Percentiles rank a stretch among this genome's conserved stretches.
Conservation (phyloP, 371 early-diverging fungal species). For the Mucor indicus region DNA sequence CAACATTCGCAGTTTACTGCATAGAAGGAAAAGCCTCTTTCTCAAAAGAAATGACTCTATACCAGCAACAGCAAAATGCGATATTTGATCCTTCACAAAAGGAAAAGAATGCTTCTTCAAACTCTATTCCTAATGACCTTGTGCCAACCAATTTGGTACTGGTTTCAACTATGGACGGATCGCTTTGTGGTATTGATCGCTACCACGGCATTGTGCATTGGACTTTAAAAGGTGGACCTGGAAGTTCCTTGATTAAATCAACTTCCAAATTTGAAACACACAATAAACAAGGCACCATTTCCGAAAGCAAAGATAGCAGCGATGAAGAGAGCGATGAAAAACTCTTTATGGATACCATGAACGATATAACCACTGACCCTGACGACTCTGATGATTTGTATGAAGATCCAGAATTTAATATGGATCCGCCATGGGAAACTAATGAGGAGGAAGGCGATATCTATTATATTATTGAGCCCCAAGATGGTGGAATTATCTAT, state of each 20-base stretch:
- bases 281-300: constrained; percentile 5
- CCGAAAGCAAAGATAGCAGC: too few species aligned
- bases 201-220: constrained; percentile 31
- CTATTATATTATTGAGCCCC: constrained; percentile 79
- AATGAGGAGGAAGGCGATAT: constrained; percentile 36
- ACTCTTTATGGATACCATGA: constrained; percentile 10
- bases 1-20: constrained; percentile 19
- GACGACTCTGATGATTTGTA: background rate
- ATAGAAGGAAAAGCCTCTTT: constrained; percentile 14
- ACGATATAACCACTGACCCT: too few species aligned
- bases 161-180: constrained; percentile 43
- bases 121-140: background rate
- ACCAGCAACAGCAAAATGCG: constrained; percentile 6
- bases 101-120: too few species aligned
- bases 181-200: constrained; percentile 40
- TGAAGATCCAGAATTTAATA: constrained; percentile 8
- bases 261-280: constrained; percentile 19
- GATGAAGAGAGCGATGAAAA: background rate
- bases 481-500: constrained; percentile 71
- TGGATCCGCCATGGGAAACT: background rate
- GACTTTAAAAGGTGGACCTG: constrained; percentile 36
- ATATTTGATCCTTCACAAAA: constrained; percentile 1
- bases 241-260: constrained; percentile 36
- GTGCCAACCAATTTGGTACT: constrained; percentile 32
- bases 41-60: constrained; percentile 11